These are phyloP conservation scores for Thecamonas trahens DNA, from an alignment of 78 protist species.

Conservation along the genomic window DNA sequence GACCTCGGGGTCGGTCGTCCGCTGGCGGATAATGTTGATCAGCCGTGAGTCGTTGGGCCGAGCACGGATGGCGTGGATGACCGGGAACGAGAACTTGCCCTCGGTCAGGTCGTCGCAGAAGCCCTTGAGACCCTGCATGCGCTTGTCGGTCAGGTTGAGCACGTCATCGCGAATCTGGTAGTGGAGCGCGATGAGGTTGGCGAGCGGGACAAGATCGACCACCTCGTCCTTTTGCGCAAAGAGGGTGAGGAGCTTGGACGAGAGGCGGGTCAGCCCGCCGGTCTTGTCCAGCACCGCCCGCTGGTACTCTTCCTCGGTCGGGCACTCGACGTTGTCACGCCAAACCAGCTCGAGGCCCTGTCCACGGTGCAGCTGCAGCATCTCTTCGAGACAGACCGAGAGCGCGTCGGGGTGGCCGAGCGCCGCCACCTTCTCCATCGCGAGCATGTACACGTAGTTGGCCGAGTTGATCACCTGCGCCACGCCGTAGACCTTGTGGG, in stretches of 20 bases:
- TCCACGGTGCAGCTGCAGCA: slow-evolving; percentile 77
- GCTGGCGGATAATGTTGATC: slow-evolving; percentile 46
- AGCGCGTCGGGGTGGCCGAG: slow-evolving; percentile 29
- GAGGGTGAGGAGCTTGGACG: slow-evolving; percentile 51
- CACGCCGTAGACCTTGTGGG: slow-evolving; percentile 73
- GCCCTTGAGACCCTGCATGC: too few relatives aligned
- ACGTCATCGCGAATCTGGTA: slow-evolving; percentile 91
- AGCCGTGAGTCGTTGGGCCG: slow-evolving; percentile 3
- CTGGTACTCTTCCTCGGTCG: slow-evolving; percentile 71
- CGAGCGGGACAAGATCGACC: slow-evolving; percentile 51
- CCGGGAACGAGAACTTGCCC: slow-evolving; percentile 87
- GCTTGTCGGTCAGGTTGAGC: too few relatives aligned
- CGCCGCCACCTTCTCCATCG: slow-evolving; percentile 36
- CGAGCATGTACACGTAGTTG: slow-evolving; percentile 80
- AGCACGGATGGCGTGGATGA: slow-evolving; percentile 56
- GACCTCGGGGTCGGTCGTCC: slow-evolving; percentile 43
- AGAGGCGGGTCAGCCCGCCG: slow-evolving; percentile 80
- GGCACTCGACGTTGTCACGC: slow-evolving; percentile 72
- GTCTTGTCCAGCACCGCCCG: slow-evolving; percentile 73
- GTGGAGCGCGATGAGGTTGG: slow-evolving; percentile 64
- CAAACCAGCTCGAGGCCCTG: slow-evolving; percentile 86
- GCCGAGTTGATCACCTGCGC: slow-evolving; percentile 86
- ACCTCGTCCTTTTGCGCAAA: slow-evolving; percentile 42
- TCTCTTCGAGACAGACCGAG: slow-evolving; percentile 42
- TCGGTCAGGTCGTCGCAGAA: slow-evolving; percentile 85